A percentile compares a stretch with the other conserved stretches of the same genome.
These are phyloP conservation scores for Microstegium vimineum DNA, from an alignment of 176 grass and related monocot genomes.

Conservation along the genomic window DNA sequence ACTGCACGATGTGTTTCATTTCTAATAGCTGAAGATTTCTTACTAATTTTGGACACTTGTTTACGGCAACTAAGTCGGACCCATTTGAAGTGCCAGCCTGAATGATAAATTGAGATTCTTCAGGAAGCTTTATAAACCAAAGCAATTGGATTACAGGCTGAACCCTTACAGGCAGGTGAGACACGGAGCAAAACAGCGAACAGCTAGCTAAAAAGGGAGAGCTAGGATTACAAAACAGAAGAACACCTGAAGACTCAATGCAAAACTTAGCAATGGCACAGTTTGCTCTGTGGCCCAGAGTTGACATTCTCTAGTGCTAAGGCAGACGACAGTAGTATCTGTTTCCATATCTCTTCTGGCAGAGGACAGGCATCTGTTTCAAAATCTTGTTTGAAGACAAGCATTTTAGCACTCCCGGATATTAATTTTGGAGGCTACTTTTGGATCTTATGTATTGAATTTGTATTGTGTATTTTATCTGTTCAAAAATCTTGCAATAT, in stretches of 20 bases:
- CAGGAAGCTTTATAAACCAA: neutral
- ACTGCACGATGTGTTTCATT: neutral
- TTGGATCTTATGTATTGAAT: neutral
- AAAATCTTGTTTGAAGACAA: neutral
- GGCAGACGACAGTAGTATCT: neutral
- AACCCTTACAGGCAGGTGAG: neutral
- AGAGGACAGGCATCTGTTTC: neutral
- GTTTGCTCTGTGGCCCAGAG: neutral
- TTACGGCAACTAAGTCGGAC: too few species aligned
- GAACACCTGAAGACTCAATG: neutral
- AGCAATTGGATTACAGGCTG: neutral
- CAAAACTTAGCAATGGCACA: neutral
- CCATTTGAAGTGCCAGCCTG: neutral
- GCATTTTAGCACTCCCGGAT: neutral
- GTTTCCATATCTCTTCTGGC: neutral
- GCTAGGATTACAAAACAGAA: neutral
- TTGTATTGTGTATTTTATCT: neutral
- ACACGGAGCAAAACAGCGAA: neutral
- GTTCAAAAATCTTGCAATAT: neutral
- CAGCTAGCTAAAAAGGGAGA: neutral
- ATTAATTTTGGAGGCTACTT: neutral
- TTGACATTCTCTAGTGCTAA: neutral
- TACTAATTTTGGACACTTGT: neutral
- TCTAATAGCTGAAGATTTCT: neutral
- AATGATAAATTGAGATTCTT: neutral